A percentile compares a stretch with the other conserved stretches of the same genome.
phyloP scores from a whole-genome alignment of 257 asterid species.

The Lantana camara region DNA sequence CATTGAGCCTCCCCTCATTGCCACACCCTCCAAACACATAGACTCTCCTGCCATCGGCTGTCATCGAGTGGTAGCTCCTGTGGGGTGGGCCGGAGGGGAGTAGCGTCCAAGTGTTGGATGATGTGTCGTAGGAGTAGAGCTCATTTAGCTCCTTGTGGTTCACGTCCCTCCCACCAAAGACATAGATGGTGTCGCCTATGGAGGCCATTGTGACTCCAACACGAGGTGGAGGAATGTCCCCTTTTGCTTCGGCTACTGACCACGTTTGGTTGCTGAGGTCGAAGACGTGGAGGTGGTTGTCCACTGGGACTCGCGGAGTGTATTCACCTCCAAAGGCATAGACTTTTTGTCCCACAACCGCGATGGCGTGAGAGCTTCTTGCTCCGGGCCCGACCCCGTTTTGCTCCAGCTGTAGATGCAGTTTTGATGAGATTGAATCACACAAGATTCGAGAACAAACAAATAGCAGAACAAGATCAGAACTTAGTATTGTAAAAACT shows the following conservation, averaged over 20 bases:
- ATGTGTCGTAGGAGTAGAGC: slow-evolving; percentile 57
- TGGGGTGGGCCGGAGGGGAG: slow-evolving; percentile 61
- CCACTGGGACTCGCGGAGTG: slow-evolving; percentile 69
- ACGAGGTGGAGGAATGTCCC: slow-evolving; percentile 75
- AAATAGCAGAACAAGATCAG: no score
- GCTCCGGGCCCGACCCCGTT: slow-evolving; percentile 73
- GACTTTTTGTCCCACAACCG: slow-evolving; percentile 59
- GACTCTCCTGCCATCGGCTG: slow-evolving; percentile 59
- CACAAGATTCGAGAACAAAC: no score
- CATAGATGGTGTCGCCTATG: slow-evolving; percentile 50
- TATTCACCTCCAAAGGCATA: slow-evolving; percentile 76
- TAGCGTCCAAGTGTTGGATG: slow-evolving; percentile 59
- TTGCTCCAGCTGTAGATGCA: slow-evolving; percentile 60
- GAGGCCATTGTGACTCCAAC: slow-evolving; percentile 71
- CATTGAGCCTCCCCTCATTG: slow-evolving; percentile 64
- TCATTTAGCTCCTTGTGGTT: slow-evolving; percentile 70
- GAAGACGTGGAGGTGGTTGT: slow-evolving; percentile 56
- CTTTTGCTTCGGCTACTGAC: slow-evolving; percentile 51
- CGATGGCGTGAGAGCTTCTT: slow-evolving; percentile 73
- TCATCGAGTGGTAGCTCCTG: slow-evolving; percentile 90
- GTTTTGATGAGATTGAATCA: no score
- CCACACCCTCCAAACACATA: slow-evolving; percentile 94
- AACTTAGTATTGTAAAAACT: no score
- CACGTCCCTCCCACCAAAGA: slow-evolving; percentile 70
- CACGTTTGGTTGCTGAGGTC: slow-evolving; percentile 56